phyloP scores from a whole-genome alignment of 2,329 filamentous ascomycete species.

The Trichoderma pleuroti region DNA sequence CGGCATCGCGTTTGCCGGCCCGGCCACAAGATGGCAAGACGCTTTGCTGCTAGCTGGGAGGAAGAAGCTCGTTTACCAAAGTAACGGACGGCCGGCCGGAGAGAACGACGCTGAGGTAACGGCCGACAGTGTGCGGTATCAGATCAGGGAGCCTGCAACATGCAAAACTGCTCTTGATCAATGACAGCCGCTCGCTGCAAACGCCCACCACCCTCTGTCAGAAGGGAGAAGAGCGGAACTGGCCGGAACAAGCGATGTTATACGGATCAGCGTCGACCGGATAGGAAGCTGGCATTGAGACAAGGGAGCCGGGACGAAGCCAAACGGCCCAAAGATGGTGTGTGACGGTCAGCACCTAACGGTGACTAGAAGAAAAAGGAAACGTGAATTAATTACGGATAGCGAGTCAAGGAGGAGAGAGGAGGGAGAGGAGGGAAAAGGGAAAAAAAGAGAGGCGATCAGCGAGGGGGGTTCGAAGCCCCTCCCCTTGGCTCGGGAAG shows the following conservation, averaged over 20 bases:
- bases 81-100: background rate
- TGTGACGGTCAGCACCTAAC: conserved; percentile 6
- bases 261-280: conserved; percentile 1
- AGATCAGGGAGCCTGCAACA: background rate
- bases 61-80: background rate
- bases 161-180: background rate
- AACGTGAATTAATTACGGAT: conserved; percentile 1
- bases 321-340: conserved; percentile 5
- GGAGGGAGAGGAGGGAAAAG: background rate
- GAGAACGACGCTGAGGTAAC: background rate
- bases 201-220: background rate
- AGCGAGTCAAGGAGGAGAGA: background rate
- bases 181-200: background rate
- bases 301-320: conserved; percentile 2
- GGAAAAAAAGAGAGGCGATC: conserved; percentile 9
- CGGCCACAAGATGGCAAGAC: background rate
- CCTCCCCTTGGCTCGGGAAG: background rate
- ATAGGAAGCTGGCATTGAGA: conserved; percentile 13
- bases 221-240: background rate
- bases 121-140: background rate
- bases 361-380: background rate
- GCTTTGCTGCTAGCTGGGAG: background rate
- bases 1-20: background rate
- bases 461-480: conserved; percentile 4
- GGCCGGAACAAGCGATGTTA: conserved; percentile 3